Conservation (phyloP, 2,329 filamentous ascomycete species). For the Epichloe sp. region DNA sequence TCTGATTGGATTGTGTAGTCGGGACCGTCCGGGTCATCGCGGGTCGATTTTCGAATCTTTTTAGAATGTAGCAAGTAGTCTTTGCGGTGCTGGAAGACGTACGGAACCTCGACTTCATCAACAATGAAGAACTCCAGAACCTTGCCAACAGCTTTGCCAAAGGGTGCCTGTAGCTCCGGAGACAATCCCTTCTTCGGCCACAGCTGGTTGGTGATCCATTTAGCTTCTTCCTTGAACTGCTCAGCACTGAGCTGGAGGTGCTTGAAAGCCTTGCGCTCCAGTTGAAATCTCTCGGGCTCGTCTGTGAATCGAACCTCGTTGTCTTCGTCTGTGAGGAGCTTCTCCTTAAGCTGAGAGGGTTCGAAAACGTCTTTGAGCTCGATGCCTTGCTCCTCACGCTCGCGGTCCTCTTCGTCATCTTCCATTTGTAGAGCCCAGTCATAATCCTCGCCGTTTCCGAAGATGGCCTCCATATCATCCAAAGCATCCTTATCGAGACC, state of each 20-base stretch:
- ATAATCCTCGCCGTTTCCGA: constrained; percentile 91
- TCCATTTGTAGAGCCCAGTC: constrained; percentile 87
- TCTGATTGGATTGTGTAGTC: constrained; percentile 67
- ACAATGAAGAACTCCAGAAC: constrained; percentile 92
- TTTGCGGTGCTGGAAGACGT: constrained; percentile 95
- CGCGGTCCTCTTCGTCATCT: constrained; percentile 68
- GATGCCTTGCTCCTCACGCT: constrained; percentile 68
- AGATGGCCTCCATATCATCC: constrained; percentile 92
- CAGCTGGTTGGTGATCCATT: constrained; percentile 84
- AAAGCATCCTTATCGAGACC: constrained; percentile 85
- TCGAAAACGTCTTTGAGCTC: constrained; percentile 98
- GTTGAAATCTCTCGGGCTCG: constrained; percentile 86
- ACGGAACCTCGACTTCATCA: constrained; percentile 90
- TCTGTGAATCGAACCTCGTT: constrained; percentile 81
- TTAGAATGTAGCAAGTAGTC: constrained; percentile 91
- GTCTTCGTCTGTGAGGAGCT: constrained; percentile 89
- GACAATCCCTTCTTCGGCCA: constrained; percentile 73
- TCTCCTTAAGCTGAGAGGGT: constrained; percentile 85
- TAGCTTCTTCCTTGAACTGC: constrained; percentile 77
- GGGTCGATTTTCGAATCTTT: constrained; percentile 48
- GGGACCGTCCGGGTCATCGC: constrained; percentile 55
- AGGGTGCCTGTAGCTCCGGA: constrained; percentile 62
- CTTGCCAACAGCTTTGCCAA: constrained; percentile 78
- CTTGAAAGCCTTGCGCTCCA: constrained; percentile 81
- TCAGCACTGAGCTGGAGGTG: constrained; percentile 68